Evolutionary conservation across 305 asterid species (phyloP).

Genomic region (Fraxinus platypoda): DNA sequence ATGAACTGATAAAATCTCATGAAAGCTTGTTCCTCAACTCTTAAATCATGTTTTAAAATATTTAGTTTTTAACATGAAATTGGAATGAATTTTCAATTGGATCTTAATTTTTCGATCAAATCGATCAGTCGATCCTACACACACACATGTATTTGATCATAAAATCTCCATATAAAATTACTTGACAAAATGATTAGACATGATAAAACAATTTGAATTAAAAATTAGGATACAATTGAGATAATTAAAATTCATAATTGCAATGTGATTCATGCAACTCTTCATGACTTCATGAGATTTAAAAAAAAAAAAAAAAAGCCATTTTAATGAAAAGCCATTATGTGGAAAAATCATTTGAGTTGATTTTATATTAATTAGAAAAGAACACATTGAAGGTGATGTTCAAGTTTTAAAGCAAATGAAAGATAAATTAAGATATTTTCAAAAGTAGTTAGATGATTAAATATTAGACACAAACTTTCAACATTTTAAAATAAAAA

Average conservation of each 20-base stretch:
- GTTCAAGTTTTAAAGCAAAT: background rate
- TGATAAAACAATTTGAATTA: background rate
- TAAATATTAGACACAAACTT: background rate
- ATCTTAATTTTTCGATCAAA: background rate
- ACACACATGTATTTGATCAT: background rate
- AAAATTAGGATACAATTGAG: background rate
- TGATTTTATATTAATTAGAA: background rate
- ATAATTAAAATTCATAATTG: background rate
- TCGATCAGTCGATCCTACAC: background rate
- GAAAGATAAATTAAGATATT: background rate
- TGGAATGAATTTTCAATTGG: background rate
- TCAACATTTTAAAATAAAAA: background rate
- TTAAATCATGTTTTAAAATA: background rate
- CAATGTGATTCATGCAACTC: constrained; percentile 11
- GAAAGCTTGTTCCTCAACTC: background rate
- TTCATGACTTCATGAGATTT: constrained; percentile 2
- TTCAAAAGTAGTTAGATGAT: background rate
- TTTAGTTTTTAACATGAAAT: background rate
- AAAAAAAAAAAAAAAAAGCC: constrained; percentile 17
- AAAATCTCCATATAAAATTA: background rate
- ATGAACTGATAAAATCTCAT: background rate
- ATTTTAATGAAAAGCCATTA: constrained; percentile 18
- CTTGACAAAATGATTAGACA: background rate
- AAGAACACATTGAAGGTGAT: background rate
- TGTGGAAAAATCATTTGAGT: background rate